phyloP scores from a whole-genome alignment of 345 rosid species.

The Ceriops tagal region DNA sequence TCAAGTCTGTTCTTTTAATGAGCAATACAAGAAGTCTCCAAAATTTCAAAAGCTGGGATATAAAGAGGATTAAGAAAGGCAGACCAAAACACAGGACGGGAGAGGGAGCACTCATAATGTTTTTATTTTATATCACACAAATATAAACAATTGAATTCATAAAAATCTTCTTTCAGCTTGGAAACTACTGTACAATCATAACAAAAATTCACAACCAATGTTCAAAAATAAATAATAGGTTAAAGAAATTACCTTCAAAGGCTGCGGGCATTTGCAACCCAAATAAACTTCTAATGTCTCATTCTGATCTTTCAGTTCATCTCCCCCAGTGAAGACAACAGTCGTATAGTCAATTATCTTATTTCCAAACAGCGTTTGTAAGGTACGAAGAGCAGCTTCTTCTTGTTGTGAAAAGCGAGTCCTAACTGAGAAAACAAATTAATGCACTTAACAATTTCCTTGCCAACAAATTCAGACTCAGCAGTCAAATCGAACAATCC shows the following conservation, averaged over 20 bases:
- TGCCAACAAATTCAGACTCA: constrained; percentile 59
- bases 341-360: constrained; percentile 74
- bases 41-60: too few relatives aligned
- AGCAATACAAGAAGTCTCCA: too few relatives aligned
- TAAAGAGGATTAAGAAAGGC: too few relatives aligned
- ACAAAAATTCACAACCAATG: background rate
- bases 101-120: too few relatives aligned
- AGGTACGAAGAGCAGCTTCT: constrained; percentile 51
- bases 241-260: constrained; percentile 51
- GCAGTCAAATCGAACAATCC: constrained; percentile 77
- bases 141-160: too few relatives aligned
- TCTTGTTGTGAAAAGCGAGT: constrained; percentile 70
- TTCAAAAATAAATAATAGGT: background rate
- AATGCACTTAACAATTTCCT: constrained; percentile 78
- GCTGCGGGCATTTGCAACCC: constrained; percentile 61
- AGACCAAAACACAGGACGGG: too few relatives aligned
- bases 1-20: too few relatives aligned
- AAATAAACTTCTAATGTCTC: constrained; percentile 72
- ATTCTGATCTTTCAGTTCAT: constrained; percentile 78
- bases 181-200: background rate
- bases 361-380: constrained; percentile 68
- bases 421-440: constrained; percentile 65
- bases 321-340: constrained; percentile 89
- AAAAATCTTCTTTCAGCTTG: background rate
- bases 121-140: too few relatives aligned